phyloP scores from a whole-genome alignment of 2,329 filamentous ascomycete species.

The Ilyonectria mors-panacis region DNA sequence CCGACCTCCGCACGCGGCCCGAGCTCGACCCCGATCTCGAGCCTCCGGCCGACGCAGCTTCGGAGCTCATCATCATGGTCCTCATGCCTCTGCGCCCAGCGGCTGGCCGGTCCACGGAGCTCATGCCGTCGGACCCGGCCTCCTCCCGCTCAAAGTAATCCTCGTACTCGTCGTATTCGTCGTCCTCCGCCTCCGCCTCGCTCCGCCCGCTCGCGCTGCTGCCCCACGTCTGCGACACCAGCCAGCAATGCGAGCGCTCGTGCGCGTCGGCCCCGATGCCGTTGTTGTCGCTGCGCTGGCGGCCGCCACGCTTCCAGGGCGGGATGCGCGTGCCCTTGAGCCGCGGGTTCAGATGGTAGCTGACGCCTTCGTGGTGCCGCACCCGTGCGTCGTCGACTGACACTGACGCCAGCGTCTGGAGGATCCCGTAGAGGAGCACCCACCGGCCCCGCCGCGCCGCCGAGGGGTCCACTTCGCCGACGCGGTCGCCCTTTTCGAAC shows the following conservation, averaged over 20 bases:
- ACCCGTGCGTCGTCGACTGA: constrained; percentile 70
- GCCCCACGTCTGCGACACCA: constrained; percentile 51
- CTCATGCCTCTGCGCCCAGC: constrained; percentile 8
- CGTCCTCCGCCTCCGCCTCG: constrained; percentile 29
- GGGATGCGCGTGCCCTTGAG: constrained; percentile 60
- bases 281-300: constrained; percentile 20
- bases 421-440: constrained; percentile 72
- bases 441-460: constrained; percentile 72
- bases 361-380: constrained; percentile 66
- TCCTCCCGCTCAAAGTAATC: constrained; percentile 22
- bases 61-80: constrained; percentile 14
- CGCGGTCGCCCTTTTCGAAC: constrained; percentile 69
- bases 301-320: constrained; percentile 63
- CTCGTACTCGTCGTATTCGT: constrained; percentile 25
- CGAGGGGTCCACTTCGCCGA: constrained; percentile 67
- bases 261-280: constrained; percentile 59
- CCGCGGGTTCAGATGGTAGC: constrained; percentile 70
- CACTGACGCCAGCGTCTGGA: constrained; percentile 72
- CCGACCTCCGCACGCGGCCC: constrained; percentile 4
- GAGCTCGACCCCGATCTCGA: constrained; percentile 15
- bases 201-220: constrained; percentile 18
- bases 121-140: constrained; percentile 14
- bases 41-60: constrained; percentile 15
- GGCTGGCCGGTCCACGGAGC: not conserved
- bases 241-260: constrained; percentile 69